phyloP scores from a whole-genome alignment of 345 rosid genomes.

The Euphorbia pulcherrima region DNA sequence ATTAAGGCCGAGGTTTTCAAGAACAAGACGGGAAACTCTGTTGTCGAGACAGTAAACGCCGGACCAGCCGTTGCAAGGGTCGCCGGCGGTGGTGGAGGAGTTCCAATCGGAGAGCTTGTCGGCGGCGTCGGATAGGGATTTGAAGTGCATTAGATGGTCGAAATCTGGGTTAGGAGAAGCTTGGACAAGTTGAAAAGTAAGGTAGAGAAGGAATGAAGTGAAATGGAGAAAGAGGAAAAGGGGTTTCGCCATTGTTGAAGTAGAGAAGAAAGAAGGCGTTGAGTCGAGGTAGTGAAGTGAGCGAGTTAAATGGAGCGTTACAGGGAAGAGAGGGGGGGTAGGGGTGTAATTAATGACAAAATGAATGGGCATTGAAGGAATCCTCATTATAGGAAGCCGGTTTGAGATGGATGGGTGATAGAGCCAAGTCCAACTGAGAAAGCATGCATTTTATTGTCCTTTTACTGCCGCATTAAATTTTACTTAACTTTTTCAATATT shows the following conservation, averaged over 20 bases:
- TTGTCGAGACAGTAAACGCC: conserved; percentile 59
- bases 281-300: too few relatives aligned
- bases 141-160: conserved; percentile 49
- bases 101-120: conserved; percentile 60
- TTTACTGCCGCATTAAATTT: too few relatives aligned
- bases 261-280: background rate
- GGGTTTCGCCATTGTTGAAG: conserved; percentile 46
- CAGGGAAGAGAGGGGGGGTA: conserved; percentile 13
- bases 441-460: too few relatives aligned
- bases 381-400: too few relatives aligned
- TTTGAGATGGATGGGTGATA: too few relatives aligned
- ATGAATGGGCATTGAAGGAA: conserved; percentile 15
- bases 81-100: conserved; percentile 33
- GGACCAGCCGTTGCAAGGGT: conserved; percentile 54
- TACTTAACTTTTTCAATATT: too few relatives aligned
- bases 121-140: conserved; percentile 48
- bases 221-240: conserved; percentile 12
- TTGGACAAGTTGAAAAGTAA: conserved; percentile 8
- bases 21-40: conserved; percentile 66
- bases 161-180: conserved; percentile 47
- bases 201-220: conserved; percentile 13
- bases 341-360: conserved; percentile 17
- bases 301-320: conserved; percentile 16
- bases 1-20: conserved; percentile 55
- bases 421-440: too few relatives aligned